Conservation (phyloP, 1,139 yeast genomes). For the Protomyces arabidopsidicola region DNA sequence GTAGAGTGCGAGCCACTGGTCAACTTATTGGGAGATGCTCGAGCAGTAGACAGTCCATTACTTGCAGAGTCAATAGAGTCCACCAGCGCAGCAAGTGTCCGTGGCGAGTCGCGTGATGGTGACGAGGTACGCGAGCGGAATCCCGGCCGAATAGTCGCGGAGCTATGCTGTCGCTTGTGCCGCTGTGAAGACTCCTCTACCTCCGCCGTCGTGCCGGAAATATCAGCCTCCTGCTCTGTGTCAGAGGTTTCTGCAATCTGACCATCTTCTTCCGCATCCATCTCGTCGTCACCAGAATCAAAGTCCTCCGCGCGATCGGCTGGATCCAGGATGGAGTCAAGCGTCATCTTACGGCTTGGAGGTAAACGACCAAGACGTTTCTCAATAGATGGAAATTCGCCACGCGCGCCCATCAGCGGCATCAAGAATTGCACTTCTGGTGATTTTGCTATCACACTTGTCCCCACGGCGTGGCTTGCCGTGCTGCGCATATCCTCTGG, state of each 20-base stretch:
- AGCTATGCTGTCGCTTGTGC: background rate
- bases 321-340: constrained; percentile 5
- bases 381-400: background rate
- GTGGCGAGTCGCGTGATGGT: background rate
- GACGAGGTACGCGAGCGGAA: background rate
- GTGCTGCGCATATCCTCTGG: constrained; percentile 12
- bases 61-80: background rate
- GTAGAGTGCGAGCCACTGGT: background rate
- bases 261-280: constrained; percentile 4
- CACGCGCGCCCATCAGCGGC: background rate
- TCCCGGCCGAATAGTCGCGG: background rate
- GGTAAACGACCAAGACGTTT: background rate
- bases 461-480: background rate
- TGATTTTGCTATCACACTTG: background rate
- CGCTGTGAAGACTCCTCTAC: background rate
- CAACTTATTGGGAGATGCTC: no score
- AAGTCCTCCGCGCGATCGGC: constrained; percentile 4
- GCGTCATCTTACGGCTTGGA: background rate
- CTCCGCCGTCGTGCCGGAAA: background rate
- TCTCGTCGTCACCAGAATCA: constrained; percentile 23
- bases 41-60: background rate
- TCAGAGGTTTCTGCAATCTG: background rate
- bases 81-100: background rate
- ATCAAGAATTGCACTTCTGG: background rate
- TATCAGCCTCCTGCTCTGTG: constrained; percentile 3